phyloP scores from a whole-genome alignment of 306 rosid species.

The barrel medic (Medicago truncatula) region MtrunA17r5.0-ANR NC_053043.1:25304001-25304500 shows the following conservation, averaged over 20 bases:
- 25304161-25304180: constrained; percentile 31
- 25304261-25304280: constrained; percentile 66
- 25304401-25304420: constrained; percentile 65
- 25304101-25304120: constrained; percentile 64
- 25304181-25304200: constrained; percentile 56
- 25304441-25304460: constrained; percentile 34
- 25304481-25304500: constrained; percentile 60
- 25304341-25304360: constrained; percentile 67
- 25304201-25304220: constrained; percentile 65
- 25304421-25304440: constrained; percentile 60
- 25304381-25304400: constrained; percentile 73
- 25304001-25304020: constrained; percentile 66
- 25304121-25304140: constrained; percentile 57
- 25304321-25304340: constrained; percentile 57
- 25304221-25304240: constrained; percentile 51
- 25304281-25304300: constrained; percentile 67
- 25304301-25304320: constrained; percentile 64
- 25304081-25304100: constrained; percentile 73
- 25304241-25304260: constrained; percentile 61
- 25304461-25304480: constrained; percentile 54
- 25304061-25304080: constrained; percentile 54
- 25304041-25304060: constrained; percentile 69
- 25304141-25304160: constrained; percentile 46
- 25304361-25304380: constrained; percentile 74
- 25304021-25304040: constrained; percentile 47